Evolutionary conservation across 2,329 filamentous ascomycete genomes (phyloP).

Genomic region (Phaeosphaeria sp.): DNA sequence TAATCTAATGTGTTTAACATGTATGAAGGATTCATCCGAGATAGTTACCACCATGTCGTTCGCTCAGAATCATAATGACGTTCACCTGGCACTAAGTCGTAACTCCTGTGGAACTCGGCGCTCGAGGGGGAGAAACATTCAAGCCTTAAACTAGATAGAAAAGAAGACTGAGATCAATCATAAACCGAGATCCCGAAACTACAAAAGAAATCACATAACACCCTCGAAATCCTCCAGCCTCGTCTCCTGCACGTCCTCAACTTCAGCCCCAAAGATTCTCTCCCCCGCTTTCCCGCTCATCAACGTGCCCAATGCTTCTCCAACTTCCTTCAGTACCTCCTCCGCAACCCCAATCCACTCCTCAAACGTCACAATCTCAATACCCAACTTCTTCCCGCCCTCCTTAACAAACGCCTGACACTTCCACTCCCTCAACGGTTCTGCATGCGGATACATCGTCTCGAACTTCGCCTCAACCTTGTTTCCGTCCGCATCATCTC

Average conservation of each 20-base stretch:
- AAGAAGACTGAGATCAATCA: background rate
- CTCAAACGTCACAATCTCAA: constrained; percentile 68
- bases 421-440: constrained; percentile 59
- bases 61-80: no score
- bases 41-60: no score
- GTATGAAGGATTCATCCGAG: no score
- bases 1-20: no score
- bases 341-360: constrained; percentile 62
- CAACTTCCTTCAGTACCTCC: constrained; percentile 56
- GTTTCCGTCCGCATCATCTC: constrained; percentile 34
- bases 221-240: constrained; percentile 28
- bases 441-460: constrained; percentile 61
- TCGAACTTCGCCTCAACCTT: constrained; percentile 53
- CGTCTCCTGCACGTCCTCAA: constrained; percentile 2
- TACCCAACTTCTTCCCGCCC: constrained; percentile 58
- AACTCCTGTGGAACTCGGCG: no score
- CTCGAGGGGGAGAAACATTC: background rate
- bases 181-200: background rate
- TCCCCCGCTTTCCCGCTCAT: constrained; percentile 23
- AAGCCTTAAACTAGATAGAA: background rate
- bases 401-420: constrained; percentile 64
- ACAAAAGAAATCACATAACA: constrained; percentile 26
- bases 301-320: constrained; percentile 32
- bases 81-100: no score
- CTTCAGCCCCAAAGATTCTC: constrained; percentile 24